Base-by-base conservation (phyloP, 1,284 basidiomycete species). In the Ganoderma lingzhi region DNA sequence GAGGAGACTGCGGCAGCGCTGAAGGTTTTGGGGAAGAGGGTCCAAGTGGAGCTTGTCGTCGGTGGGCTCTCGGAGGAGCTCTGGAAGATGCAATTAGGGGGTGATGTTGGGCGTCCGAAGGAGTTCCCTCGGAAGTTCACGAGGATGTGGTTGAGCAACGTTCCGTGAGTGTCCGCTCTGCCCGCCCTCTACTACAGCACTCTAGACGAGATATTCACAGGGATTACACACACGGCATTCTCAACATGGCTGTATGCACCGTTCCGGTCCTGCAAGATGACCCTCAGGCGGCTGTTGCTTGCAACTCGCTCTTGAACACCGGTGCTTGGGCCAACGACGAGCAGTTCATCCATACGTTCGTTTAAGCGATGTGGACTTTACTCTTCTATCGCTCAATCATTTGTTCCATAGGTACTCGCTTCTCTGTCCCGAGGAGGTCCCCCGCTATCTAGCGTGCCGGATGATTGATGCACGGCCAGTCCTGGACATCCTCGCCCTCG, bases 141-240 rank as follows among this genome's bases (percentile, higher is more conserved):
- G 8, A 61, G 73, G 60, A 71, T 72, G 70, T 75, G 73, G 73
- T 28, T 73, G 28, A 75, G 73, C 51, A 75, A 75, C 41, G 71
- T 75, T 23, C 73, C 71, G 73, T 73, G 45, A 65, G 73, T 66
- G 39, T 23, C n/a, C 78, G 75, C 23, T 23, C 23, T 23, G 23
- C 23, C 23, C 23, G 23, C 23, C 23, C 23, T 23, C 23, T 23
- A 23, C 23, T 19, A 17, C 17, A 2, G 2, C 30, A 35, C 37
- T 32, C 17, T 3, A 17, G 6, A 12, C 17, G n/a, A 48, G 9
- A 10, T n/a, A 2, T 8, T 23, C 45, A 1, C 44, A 82, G 80
- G 2, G 81, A 82, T 68, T 82, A 82, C 63, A 80, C 78, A 0
- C 73, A 80, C 63, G 80, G 81, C 0, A 65, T 75, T 6, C 71